Conservation (phyloP, 2,329 filamentous ascomycete species). For the Gyromitra esculenta region DNA sequence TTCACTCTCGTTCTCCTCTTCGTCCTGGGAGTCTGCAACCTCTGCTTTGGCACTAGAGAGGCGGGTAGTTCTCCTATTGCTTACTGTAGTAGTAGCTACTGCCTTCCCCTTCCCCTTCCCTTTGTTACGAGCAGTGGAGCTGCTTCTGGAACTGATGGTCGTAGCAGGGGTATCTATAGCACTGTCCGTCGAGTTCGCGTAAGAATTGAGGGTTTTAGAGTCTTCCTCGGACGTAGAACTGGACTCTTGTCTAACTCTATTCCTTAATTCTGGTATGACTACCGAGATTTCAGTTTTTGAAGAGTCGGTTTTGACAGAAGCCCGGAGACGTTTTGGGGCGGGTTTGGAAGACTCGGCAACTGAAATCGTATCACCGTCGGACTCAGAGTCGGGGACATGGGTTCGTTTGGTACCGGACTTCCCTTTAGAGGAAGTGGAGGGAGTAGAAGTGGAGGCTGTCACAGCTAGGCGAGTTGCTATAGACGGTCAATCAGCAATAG, state of each 20-base stretch:
- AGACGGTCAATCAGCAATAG: slow-evolving; percentile 5
- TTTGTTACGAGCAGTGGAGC: slow-evolving; percentile 25
- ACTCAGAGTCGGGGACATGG: slow-evolving; percentile 33
- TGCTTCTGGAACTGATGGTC: slow-evolving; percentile 32
- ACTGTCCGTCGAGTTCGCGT: slow-evolving; percentile 34
- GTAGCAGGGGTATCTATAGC: slow-evolving; percentile 49
- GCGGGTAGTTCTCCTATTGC: slow-evolving; percentile 21
- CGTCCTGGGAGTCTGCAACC: slow-evolving; percentile 46
- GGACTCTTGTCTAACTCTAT: neutral
- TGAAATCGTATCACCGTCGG: slow-evolving; percentile 15
- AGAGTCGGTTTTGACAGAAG: neutral
- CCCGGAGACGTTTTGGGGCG: slow-evolving; percentile 20
- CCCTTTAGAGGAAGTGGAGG: neutral
- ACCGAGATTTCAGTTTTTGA: neutral
- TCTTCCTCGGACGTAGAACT: slow-evolving; percentile 14
- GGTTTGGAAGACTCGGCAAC: slow-evolving; percentile 12
- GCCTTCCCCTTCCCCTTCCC: slow-evolving; percentile 44
- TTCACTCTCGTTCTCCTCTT: slow-evolving; percentile 60
- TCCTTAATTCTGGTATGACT: neutral
- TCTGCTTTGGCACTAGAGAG: slow-evolving; percentile 29
- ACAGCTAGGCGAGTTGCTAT: slow-evolving; percentile 20
- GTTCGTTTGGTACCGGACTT: slow-evolving; percentile 15
- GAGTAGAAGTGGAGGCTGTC: neutral
- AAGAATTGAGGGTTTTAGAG: slow-evolving; percentile 22
- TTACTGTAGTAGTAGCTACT: neutral